Percentiles rank a stretch among this genome's conserved stretches.
phyloP scores from a whole-genome alignment of 176 grass and related monocot species.

The Cenchrus purpureus region DNA sequence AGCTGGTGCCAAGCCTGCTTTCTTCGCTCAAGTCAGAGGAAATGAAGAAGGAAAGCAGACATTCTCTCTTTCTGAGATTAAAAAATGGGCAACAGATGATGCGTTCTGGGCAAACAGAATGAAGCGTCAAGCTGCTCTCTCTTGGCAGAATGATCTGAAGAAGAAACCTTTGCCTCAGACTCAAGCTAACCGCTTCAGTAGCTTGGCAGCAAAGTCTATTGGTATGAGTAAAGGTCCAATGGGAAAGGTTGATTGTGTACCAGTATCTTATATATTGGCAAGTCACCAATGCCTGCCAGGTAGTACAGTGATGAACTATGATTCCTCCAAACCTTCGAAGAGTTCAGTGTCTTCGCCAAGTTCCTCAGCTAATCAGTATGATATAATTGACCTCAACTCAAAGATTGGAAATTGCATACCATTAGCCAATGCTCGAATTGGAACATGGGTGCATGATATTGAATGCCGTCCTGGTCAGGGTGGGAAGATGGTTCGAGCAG shows the following conservation, averaged over 20 bases:
- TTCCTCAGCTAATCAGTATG: conserved; percentile 13
- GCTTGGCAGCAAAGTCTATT: conserved; percentile 6
- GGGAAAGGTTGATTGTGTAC: not conserved
- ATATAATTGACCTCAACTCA: conserved; percentile 22
- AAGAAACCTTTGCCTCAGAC: not conserved
- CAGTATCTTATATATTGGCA: conserved; percentile 23
- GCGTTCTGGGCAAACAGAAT: conserved; percentile 7
- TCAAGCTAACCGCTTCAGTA: not conserved
- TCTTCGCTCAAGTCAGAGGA: not conserved
- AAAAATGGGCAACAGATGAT: conserved; percentile 6
- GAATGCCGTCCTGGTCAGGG: conserved; percentile 18
- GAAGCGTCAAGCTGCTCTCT: conserved; percentile 23
- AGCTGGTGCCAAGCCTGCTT: conserved; percentile 2
- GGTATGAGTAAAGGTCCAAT: not conserved
- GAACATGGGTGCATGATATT: conserved; percentile 14
- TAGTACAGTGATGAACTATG: conserved; percentile 22
- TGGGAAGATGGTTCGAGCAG: conserved; percentile 28
- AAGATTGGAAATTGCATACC: conserved; percentile 22
- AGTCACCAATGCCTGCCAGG: conserved; percentile 19
- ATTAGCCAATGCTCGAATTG: conserved; percentile 4
- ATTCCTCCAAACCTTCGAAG: conserved; percentile 2
- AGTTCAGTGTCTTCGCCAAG: not conserved
- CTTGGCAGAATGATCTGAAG: conserved; percentile 29
- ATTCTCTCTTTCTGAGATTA: not conserved
- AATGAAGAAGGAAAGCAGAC: conserved; percentile 4